Base-by-base conservation (phyloP, 2,329 filamentous ascomycete species). In the Aureobasidium uvarum region DNA sequence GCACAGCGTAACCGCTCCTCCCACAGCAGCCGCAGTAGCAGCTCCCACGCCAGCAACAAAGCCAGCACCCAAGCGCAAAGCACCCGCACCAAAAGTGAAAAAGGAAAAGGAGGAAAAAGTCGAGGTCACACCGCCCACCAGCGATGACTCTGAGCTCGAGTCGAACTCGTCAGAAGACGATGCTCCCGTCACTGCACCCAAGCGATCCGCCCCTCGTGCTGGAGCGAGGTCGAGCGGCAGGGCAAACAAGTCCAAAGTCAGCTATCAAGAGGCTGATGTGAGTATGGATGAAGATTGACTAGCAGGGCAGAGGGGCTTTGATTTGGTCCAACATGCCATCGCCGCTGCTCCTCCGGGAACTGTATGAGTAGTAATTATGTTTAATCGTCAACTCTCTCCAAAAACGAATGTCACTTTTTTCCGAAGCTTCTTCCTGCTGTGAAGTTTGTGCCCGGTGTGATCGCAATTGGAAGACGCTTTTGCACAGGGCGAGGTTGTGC, bases 41-140 rank as follows among this genome's bases (percentile, higher is more conserved):
- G 62, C 68, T 69, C 48, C 38, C 8, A 82, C 70, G 66, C 48
- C 55, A 25, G 23, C 51, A 43, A 11, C 62, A 55, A 68, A 62
- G 25, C 36, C 71, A 3, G 68, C 28, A 56, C 41, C 41, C 28
- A 70, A 68, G 55, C 67, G 50, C 41, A 71, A 70, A 66, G 69
- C 67, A 23, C 63, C 67, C 5, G 66, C 69, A 14, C 25, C 33
- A 38, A 62, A 63, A 55, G 45, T 36, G 3, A 69, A 67, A 39
- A 71, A 69, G 67, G 69, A 74, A 70, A 75, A 71, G 69, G 70
- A 74, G 46, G 71, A 72, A 48, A 79, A 77, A 66, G 70, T 70
- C 33, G 78, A 75, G n/a, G 75, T 76, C 55, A 81, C 79, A 38
- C 80, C 80, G 20, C 78, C 76, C 64, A 70, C 76, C 14, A 76